A percentile compares a stretch with the other conserved stretches of the same genome.
These are phyloP conservation scores for Aegilops umbellulata DNA, from an alignment of 176 grass and related monocot genomes.

Conservation along the genomic window DNA sequence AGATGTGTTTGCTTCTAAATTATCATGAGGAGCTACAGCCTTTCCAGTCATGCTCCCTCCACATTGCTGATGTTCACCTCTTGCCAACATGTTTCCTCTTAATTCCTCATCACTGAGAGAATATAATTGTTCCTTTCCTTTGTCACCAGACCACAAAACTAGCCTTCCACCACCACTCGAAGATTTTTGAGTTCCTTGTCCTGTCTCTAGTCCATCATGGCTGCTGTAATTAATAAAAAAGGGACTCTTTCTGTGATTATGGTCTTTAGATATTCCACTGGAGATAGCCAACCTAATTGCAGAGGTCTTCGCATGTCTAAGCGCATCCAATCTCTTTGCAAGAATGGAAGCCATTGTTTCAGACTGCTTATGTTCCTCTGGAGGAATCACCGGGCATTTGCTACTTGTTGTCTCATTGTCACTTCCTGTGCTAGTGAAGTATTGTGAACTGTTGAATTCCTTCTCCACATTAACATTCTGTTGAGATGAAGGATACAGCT, in stretches of 20 bases:
- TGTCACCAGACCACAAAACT: conserved; percentile 36
- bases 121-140: conserved; percentile 34
- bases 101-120: conserved; percentile 26
- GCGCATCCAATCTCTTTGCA: conserved; percentile 71
- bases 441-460: conserved; percentile 33
- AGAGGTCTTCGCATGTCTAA: conserved; percentile 60
- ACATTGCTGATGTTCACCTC: conserved; percentile 8
- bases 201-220: conserved; percentile 21
- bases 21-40: conserved; percentile 14
- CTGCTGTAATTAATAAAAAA: conserved; percentile 30
- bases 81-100: conserved; percentile 20
- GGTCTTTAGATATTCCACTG: conserved; percentile 28
- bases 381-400: conserved; percentile 47
- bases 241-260: conserved; percentile 21
- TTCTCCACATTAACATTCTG: conserved; percentile 28
- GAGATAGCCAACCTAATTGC: conserved; percentile 27
- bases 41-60: conserved; percentile 24
- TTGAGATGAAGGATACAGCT: conserved; percentile 9
- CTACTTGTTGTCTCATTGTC: conserved; percentile 50
- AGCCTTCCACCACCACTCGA: conserved; percentile 37
- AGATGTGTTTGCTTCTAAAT: conserved; percentile 25
- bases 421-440: conserved; percentile 30
- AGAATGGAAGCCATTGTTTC: conserved; percentile 74
- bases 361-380: conserved; percentile 52
- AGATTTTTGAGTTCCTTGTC: conserved; percentile 27